Conservation (phyloP, 2,329 filamentous ascomycete genomes). For the Aureobasidium leucospermi region DNA sequence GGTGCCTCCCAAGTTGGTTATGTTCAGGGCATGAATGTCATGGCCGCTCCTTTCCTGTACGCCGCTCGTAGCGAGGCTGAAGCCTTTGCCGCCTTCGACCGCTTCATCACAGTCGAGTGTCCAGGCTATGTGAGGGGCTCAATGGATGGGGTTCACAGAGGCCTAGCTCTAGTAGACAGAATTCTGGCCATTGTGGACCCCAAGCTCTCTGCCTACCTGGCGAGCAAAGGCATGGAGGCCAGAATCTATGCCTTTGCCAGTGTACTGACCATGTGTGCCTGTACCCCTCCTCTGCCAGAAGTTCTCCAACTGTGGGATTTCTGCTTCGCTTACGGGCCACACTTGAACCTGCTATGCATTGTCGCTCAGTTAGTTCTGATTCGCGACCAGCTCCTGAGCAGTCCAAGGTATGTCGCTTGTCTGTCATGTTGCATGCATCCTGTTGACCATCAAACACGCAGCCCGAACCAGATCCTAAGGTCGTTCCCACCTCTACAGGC, state of each 20-base stretch:
- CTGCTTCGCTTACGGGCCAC: conserved; percentile 87
- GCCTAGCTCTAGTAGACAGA: conserved; percentile 83
- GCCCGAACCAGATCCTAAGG: conserved; percentile 85
- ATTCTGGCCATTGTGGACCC: conserved; percentile 87
- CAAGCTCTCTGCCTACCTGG: conserved; percentile 75
- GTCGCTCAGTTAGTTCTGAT: conserved; percentile 90
- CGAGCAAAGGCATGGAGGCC: conserved; percentile 78
- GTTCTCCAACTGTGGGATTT: conserved; percentile 95
- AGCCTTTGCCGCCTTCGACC: conserved; percentile 85
- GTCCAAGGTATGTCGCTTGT: conserved; percentile 58
- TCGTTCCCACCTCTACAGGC: conserved; percentile 80
- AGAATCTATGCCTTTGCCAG: conserved; percentile 96
- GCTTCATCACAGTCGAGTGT: conserved; percentile 77
- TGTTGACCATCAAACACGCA: conserved; percentile 34
- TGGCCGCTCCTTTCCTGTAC: conserved; percentile 92
- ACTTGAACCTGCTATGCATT: conserved; percentile 92
- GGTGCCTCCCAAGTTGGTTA: conserved; percentile 68
- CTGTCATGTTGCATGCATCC: background rate
- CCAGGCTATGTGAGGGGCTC: conserved; percentile 91
- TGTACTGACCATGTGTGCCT: conserved; percentile 88
- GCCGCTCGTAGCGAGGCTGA: conserved; percentile 90
- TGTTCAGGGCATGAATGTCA: conserved; percentile 97
- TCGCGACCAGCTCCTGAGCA: conserved; percentile 73
- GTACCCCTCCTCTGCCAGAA: conserved; percentile 88
- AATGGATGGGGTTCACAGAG: conserved; percentile 95